Evolutionary conservation across 306 rosid species (phyloP).

Genomic region (Canavalia gladiata): DNA sequence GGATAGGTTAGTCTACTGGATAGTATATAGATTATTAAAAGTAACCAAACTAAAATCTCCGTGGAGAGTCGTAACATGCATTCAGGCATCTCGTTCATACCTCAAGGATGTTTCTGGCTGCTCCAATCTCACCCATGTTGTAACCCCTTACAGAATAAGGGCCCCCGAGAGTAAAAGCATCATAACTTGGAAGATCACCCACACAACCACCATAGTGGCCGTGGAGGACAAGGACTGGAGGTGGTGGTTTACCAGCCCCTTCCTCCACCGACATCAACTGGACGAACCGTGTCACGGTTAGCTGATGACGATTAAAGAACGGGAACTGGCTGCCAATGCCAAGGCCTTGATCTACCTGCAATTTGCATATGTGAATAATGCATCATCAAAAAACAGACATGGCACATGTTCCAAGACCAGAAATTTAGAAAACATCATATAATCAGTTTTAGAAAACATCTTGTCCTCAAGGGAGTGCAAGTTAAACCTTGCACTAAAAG

Average conservation of each 20-base stretch:
- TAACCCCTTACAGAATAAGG: constrained; percentile 99
- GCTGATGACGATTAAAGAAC: constrained; percentile 95
- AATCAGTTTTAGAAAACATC: background rate
- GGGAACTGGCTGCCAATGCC: constrained; percentile 95
- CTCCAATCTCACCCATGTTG: constrained; percentile 97
- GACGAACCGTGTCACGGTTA: constrained; percentile 80
- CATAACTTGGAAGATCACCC: constrained; percentile 98
- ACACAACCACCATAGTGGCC: constrained; percentile 98
- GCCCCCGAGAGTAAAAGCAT: constrained; percentile 97
- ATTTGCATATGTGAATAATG: constrained; percentile 23
- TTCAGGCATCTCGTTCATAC: constrained; percentile 52
- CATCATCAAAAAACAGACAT: constrained; percentile 38
- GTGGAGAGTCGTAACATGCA: constrained; percentile 25
- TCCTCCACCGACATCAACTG: constrained; percentile 85
- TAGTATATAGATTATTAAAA: constrained; percentile 6
- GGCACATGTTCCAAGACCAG: constrained; percentile 23
- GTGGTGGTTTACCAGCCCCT: constrained; percentile 96
- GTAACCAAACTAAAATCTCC: background rate
- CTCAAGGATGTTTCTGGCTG: constrained; percentile 95
- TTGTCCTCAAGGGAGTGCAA: constrained; percentile 22
- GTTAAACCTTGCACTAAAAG: constrained; percentile 23
- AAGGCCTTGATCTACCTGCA: constrained; percentile 97
- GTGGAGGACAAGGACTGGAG: constrained; percentile 95
- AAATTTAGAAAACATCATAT: constrained; percentile 17
- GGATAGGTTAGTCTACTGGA: constrained; percentile 17